Evolutionary conservation across 2,329 filamentous ascomycete genomes (phyloP).

Genomic region (Pseudogymnoascus destructans): DNA sequence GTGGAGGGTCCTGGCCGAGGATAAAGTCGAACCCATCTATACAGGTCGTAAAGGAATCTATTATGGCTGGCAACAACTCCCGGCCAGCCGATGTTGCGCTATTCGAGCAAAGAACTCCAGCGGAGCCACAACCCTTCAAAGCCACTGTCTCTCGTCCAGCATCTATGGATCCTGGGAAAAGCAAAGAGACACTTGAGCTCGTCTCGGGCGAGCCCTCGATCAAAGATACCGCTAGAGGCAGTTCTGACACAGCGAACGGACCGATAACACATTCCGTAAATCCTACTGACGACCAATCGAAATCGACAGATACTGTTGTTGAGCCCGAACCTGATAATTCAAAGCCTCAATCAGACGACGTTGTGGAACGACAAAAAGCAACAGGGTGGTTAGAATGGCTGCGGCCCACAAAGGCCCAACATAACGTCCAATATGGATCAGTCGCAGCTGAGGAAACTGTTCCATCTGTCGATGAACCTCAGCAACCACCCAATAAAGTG

Average conservation of each 20-base stretch:
- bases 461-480: background rate
- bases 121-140: background rate
- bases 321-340: background rate
- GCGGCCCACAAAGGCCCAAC: background rate
- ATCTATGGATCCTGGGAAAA: constrained; percentile 25
- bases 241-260: background rate
- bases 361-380: background rate
- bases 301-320: background rate
- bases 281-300: background rate
- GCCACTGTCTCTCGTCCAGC: constrained; percentile 19
- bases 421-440: background rate
- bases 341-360: background rate
- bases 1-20: constrained; percentile 40
- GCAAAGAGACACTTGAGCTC: constrained; percentile 24
- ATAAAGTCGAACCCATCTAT: constrained; percentile 45
- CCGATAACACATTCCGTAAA: background rate
- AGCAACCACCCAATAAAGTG: background rate
- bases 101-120: constrained; percentile 21
- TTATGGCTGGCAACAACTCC: constrained; percentile 35
- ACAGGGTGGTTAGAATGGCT: constrained; percentile 4
- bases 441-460: background rate
- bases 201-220: background rate
- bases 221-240: background rate
- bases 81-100: constrained; percentile 20
- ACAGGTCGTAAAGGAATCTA: constrained; percentile 47